Evolutionary conservation across 2,329 filamentous ascomycete species (phyloP).

Genomic region (Diaporthe vexans): DNA sequence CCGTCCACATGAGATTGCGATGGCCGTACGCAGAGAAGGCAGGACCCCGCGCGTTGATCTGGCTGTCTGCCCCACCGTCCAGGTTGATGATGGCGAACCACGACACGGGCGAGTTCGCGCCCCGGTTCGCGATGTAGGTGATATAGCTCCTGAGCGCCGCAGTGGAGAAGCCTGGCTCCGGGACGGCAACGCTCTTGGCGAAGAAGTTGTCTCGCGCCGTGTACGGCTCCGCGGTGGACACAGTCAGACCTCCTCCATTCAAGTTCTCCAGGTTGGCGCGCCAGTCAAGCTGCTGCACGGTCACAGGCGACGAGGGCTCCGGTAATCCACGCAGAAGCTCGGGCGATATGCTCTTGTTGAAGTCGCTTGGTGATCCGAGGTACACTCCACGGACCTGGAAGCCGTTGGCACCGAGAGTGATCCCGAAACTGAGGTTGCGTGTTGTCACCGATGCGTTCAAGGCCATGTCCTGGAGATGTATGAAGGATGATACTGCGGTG

Average conservation of each 20-base stretch:
- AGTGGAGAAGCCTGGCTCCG: neutral
- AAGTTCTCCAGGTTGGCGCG: neutral
- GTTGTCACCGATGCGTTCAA: neutral
- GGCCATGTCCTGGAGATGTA: neutral
- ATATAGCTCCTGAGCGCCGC: constrained; percentile 6
- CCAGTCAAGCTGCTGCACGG: constrained; percentile 2
- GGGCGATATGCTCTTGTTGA: neutral
- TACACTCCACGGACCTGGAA: constrained; percentile 6
- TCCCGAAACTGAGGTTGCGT: constrained; percentile 2
- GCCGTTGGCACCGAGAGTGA: neutral
- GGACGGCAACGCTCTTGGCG: constrained; percentile 16
- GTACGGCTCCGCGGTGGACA: constrained; percentile 1
- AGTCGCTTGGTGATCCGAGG: neutral
- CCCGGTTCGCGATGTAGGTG: neutral
- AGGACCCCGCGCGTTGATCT: neutral
- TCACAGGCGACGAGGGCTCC: neutral
- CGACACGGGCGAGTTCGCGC: neutral
- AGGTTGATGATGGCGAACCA: constrained; percentile 20
- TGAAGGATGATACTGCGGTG: neutral
- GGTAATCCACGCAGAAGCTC: neutral
- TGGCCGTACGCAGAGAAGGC: neutral
- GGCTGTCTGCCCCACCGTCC: constrained; percentile 11
- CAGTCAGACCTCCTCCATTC: neutral
- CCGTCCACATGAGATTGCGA: constrained; percentile 16
- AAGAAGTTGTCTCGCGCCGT: constrained; percentile 17